phyloP scores from a whole-genome alignment of 2,329 filamentous ascomycete species.

The Hortaea werneckii region DNA sequence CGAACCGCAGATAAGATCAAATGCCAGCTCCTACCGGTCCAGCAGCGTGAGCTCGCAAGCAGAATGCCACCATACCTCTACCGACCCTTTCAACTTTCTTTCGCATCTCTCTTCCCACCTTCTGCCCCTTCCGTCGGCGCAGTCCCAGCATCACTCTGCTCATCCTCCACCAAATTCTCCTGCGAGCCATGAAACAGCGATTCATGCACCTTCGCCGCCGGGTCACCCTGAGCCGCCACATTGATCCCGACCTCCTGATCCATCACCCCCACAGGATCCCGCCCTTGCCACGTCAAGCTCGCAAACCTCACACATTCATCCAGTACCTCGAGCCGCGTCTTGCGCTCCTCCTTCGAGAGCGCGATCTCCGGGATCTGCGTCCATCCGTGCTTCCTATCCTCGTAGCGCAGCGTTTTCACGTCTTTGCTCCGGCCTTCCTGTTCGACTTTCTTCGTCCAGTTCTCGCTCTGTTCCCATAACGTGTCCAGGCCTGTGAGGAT shows the following conservation, averaged over 20 bases:
- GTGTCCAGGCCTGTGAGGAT: conserved; percentile 33
- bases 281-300: conserved; percentile 25
- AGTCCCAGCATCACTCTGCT: too few species aligned
- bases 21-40: too few species aligned
- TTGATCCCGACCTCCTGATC: conserved; percentile 5
- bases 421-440: conserved; percentile 22
- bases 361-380: conserved; percentile 33
- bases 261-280: conserved; percentile 9
- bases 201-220: conserved; percentile 3
- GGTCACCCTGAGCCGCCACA: conserved; percentile 8
- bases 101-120: too few species aligned
- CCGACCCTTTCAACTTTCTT: too few species aligned
- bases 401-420: conserved; percentile 15
- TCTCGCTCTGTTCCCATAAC: conserved; percentile 32
- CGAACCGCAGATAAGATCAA: too few species aligned
- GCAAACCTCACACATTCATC: conserved; percentile 24
- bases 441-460: conserved; percentile 33
- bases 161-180: too few species aligned
- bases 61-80: too few species aligned
- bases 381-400: conserved; percentile 29
- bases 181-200: background rate
- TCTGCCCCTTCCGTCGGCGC: too few species aligned
- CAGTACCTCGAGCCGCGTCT: conserved; percentile 26
- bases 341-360: conserved; percentile 29
- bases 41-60: too few species aligned